These are phyloP conservation scores for Malassezia yamatoensis DNA, from an alignment of 1,284 basidiomycete genomes.

Conservation along the genomic window DNA sequence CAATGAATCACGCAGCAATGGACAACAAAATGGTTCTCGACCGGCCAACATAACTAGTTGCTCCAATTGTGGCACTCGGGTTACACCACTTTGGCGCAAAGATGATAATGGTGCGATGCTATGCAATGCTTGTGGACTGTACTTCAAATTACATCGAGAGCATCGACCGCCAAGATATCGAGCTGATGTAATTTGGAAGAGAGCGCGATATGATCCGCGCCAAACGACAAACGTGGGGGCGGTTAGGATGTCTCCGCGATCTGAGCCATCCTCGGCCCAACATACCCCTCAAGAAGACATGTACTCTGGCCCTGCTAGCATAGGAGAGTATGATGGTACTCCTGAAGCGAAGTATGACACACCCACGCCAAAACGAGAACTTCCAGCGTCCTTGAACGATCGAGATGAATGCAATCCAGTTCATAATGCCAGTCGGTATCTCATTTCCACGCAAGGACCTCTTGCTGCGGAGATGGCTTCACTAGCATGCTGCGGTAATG, in stretches of 20 bases:
- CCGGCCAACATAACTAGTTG: conserved; percentile 27
- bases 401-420: conserved; percentile 3
- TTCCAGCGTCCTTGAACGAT: neutral
- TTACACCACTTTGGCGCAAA: conserved; percentile 44
- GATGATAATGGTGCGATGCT: conserved; percentile 36
- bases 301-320: neutral
- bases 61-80: conserved; percentile 43
- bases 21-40: conserved; percentile 19
- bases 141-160: conserved; percentile 37
- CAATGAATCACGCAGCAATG: conserved; percentile 25
- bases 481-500: conserved; percentile 12
- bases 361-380: neutral
- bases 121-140: conserved; percentile 41
- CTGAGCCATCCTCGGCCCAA: neutral
- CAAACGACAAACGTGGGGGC: neutral
- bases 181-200: conserved; percentile 42
- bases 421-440: neutral
- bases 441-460: conserved; percentile 8
- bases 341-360: neutral
- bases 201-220: conserved; percentile 30
- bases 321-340: neutral
- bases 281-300: neutral
- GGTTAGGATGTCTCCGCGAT: neutral
- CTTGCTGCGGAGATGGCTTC: neutral
- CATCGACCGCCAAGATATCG: conserved; percentile 38